Conservation (phyloP, 441 rosid genomes). For the Corymbia citriodora region DNA sequence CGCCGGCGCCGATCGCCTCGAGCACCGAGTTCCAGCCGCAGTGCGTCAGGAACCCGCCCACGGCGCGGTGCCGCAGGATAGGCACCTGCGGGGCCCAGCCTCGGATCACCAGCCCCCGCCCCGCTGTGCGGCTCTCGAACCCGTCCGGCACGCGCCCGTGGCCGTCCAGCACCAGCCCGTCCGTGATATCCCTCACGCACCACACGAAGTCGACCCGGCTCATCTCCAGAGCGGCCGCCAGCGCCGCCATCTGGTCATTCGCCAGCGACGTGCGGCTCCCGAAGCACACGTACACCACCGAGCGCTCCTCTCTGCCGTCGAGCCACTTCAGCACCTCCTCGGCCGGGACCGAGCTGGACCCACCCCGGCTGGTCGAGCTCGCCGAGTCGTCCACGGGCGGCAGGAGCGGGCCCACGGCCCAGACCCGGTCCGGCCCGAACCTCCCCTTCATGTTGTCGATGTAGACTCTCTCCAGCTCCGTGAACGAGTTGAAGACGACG, state of each 20-base stretch:
- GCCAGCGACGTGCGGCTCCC: background rate
- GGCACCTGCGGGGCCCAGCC: background rate
- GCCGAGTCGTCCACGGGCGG: background rate
- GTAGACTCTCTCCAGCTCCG: background rate
- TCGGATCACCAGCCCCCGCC: background rate
- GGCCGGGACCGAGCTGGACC: background rate
- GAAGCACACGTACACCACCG: background rate
- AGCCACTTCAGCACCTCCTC: background rate
- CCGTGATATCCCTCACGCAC: background rate
- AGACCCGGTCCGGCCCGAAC: background rate
- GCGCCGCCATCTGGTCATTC: background rate
- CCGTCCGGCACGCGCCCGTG: background rate
- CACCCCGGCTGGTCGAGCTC: background rate
- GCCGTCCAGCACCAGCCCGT: background rate
- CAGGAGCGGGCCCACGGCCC: background rate
- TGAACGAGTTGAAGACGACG: background rate
- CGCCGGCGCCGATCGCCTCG: constrained; percentile 17
- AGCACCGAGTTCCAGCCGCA: constrained; percentile 23
- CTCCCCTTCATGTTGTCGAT: background rate
- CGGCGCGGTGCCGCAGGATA: background rate
- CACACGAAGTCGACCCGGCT: background rate
- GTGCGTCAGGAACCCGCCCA: constrained; percentile 13
- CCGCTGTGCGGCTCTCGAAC: background rate
- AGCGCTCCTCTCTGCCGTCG: background rate
- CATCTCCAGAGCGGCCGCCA: background rate